These are phyloP conservation scores for Podaxis sp. DNA, from an alignment of 768 basidiomycete species.

Conservation along the genomic window DNA sequence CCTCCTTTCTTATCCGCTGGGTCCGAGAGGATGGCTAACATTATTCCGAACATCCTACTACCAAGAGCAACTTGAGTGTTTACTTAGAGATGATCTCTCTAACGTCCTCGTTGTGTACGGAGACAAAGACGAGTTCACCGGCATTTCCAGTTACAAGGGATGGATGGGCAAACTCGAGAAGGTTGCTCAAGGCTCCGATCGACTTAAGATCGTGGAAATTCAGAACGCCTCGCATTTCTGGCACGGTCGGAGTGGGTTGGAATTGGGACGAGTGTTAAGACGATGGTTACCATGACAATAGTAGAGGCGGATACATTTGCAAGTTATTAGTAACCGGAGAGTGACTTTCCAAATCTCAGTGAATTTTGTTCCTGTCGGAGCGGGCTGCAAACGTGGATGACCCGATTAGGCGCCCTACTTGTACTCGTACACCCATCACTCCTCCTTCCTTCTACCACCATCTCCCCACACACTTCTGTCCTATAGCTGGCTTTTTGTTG, in stretches of 20 bases:
- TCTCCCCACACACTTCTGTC: neutral
- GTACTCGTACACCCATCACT: neutral
- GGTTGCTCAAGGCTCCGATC: constrained; percentile 15
- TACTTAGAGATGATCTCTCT: constrained; percentile 45
- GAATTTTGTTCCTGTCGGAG: neutral
- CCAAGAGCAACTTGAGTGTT: constrained; percentile 44
- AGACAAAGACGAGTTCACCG: constrained; percentile 71
- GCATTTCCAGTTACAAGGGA: constrained; percentile 46
- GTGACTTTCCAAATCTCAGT: neutral
- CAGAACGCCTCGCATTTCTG: constrained; percentile 67
- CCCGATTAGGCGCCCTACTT: constrained; percentile 5
- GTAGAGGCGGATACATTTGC: constrained; percentile 4
- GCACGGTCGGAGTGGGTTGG: constrained; percentile 36
- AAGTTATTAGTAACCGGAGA: neutral
- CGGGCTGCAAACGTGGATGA: constrained; percentile 2
- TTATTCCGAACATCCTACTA: constrained; percentile 64
- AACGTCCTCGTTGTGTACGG: constrained; percentile 68
- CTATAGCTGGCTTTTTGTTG: too few species aligned
- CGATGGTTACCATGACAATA: constrained; percentile 35
- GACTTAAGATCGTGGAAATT: constrained; percentile 39
- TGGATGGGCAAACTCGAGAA: constrained; percentile 50
- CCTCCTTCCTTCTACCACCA: constrained; percentile 5
- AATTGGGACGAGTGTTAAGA: constrained; percentile 28
- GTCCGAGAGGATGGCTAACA: constrained; percentile 66
- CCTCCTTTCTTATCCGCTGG: constrained; percentile 75